Base-by-base conservation (phyloP, 371 early-diverging fungal genomes). In the Mucor saturninus region DNA sequence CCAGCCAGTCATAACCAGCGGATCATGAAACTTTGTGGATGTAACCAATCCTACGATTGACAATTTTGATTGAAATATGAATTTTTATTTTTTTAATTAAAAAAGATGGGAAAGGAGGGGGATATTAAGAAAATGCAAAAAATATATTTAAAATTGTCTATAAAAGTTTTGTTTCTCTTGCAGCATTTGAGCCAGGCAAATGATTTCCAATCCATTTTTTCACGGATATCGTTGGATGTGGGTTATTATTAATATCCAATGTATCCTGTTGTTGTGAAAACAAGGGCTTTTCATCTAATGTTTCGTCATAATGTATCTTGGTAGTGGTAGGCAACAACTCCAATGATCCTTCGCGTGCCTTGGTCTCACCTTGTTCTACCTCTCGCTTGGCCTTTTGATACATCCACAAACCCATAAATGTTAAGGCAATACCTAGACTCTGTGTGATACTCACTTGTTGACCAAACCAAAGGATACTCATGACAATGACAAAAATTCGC, bases 401-500 rank as follows among this genome's bases (percentile, higher is more conserved):
- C 76, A 95, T 73, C 79, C 85, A 94, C 31, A 96, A 76, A 5
- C 97, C 97, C 32, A 83, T 56, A 77, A 95, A 93, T 0, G 95
- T 93, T 62, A 95, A 59, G 13, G 79, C 50, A 43, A 96, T 90
- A 37, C 97, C 97, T 40, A 87, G 56, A 21, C 81, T 83, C 69
- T 96, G 95, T 0, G 83, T 67, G 0, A 75, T 42, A 8, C 82
- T 75, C 3, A 93, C 84, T 5, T 81, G 77, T 65, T 95, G 93
- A 29, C 89, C 89, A 73, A 94, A 94, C 84, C 91, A 96, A 5
- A 94, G 40, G 43, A 96, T 92, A 58, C 87, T 84, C 55, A 91
- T 90, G 37, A 87, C 87, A 70, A 96, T 95, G 38, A 96, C 95
- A 62, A 93, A 86, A 46, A 96, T 92, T 35, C 97, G 87, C 77